A percentile compares a stretch with the other conserved stretches of the same genome.
Conservation (phyloP, 163 green algal genomes). For the Volvox carteri region DNA sequence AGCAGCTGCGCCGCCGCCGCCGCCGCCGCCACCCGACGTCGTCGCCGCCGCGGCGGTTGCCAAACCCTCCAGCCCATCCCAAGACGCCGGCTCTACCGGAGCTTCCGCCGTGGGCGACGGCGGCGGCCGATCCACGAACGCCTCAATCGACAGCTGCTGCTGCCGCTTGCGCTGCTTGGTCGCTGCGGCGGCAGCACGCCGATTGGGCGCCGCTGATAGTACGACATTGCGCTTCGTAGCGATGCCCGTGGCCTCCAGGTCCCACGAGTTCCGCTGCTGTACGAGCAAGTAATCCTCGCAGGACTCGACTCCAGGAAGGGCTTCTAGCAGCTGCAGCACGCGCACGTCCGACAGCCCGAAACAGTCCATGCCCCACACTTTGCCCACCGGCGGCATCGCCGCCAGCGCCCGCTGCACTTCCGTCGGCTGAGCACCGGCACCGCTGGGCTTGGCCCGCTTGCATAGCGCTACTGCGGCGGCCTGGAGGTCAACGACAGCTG, state of each 20-base stretch:
- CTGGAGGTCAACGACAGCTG: conserved; percentile 16
- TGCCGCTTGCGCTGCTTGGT: conserved; percentile 30
- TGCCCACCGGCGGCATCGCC: conserved; percentile 51
- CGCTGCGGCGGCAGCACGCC: neutral
- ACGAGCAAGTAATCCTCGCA: conserved; percentile 36
- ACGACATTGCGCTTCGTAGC: neutral
- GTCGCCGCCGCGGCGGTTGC: neutral
- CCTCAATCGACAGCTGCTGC: conserved; percentile 42
- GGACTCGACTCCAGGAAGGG: conserved; percentile 51
- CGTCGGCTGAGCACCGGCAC: neutral
- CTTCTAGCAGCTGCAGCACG: conserved; percentile 74
- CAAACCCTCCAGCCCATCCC: conserved; percentile 29
- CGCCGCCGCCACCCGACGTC: neutral
- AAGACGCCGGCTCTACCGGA: neutral
- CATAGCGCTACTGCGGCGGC: conserved; percentile 47
- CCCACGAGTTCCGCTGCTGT: conserved; percentile 37
- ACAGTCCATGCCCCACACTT: conserved; percentile 64
- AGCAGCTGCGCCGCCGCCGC: too few species aligned
- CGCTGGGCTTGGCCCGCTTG: conserved; percentile 57
- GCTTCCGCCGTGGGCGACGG: neutral
- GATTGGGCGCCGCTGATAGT: neutral
- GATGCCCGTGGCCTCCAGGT: conserved; percentile 18
- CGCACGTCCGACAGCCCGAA: conserved; percentile 68
- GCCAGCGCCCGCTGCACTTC: conserved; percentile 48
- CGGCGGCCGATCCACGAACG: conserved; percentile 40